Evolutionary conservation across 2,329 filamentous ascomycete species (phyloP).

Genomic region (Sordariomycetes sp.): DNA sequence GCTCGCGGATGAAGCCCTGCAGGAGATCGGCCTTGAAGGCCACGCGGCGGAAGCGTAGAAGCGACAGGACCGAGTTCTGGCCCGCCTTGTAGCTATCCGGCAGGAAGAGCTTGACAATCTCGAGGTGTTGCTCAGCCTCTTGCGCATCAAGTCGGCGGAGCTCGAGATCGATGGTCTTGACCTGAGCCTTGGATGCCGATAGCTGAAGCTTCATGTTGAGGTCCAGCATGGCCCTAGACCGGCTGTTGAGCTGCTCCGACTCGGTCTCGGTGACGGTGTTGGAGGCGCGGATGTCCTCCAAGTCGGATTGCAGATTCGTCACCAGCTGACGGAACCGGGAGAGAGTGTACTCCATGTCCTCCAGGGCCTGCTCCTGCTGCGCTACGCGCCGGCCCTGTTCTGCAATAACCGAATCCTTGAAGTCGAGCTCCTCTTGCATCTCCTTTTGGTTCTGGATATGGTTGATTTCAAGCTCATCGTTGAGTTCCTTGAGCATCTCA

Average conservation of each 20-base stretch:
- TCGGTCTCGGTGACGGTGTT: slow-evolving; percentile 89
- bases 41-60: slow-evolving; percentile 79
- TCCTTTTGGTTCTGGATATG: slow-evolving; percentile 91
- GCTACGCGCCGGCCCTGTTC: slow-evolving; percentile 65
- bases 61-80: slow-evolving; percentile 74
- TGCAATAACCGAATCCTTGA: slow-evolving; percentile 72
- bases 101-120: slow-evolving; percentile 80
- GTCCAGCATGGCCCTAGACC: slow-evolving; percentile 91
- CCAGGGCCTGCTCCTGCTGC: slow-evolving; percentile 69
- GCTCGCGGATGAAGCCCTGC: slow-evolving; percentile 68
- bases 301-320: slow-evolving; percentile 69
- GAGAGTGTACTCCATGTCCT: slow-evolving; percentile 85
- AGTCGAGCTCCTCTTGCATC: slow-evolving; percentile 85
- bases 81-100: slow-evolving; percentile 75
- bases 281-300: slow-evolving; percentile 86
- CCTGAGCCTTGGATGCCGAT: slow-evolving; percentile 81
- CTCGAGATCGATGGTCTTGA: slow-evolving; percentile 90
- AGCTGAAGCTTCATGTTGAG: slow-evolving; percentile 89
- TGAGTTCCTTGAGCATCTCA: slow-evolving; percentile 82
- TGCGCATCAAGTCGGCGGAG: slow-evolving; percentile 77
- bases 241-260: slow-evolving; percentile 78
- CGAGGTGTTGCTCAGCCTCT: slow-evolving; percentile 78
- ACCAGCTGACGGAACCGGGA: slow-evolving; percentile 84
- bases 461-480: slow-evolving; percentile 88
- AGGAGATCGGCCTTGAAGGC: slow-evolving; percentile 79